These are phyloP conservation scores for Paramecium tetraurelia DNA, from an alignment of 73 alveolate species.

Conservation along the genomic window DNA sequence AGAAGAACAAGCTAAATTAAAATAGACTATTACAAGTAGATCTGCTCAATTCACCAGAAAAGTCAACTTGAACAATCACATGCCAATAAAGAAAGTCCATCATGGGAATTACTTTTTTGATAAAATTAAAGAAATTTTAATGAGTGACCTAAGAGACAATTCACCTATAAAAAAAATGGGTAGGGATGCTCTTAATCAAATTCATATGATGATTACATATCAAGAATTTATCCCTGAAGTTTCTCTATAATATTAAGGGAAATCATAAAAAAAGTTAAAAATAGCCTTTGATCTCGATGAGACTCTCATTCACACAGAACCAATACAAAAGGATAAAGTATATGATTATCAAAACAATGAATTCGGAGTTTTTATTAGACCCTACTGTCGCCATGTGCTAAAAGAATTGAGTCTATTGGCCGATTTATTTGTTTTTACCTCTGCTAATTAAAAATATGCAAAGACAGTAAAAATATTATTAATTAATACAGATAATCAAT, in stretches of 20 bases:
- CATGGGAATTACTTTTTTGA: not conserved
- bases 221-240: not conserved
- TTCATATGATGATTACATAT: not conserved
- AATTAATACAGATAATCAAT: not conserved
- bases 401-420: not conserved
- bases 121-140: not conserved
- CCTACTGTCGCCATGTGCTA: not conserved
- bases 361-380: not conserved
- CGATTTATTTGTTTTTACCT: not conserved
- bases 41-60: not conserved
- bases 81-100: not conserved
- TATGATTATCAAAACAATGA: not conserved
- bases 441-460: slow-evolving; percentile 11
- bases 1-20: not conserved
- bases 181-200: not conserved
- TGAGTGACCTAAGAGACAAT: not conserved
- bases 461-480: not conserved
- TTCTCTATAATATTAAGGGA: not conserved
- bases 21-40: not conserved
- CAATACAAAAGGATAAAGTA: not conserved
- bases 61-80: not conserved
- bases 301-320: not conserved
- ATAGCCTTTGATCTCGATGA: slow-evolving; percentile 7
- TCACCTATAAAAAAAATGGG: not conserved
- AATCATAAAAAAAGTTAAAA: not conserved